Conservation (phyloP, 2,329 filamentous ascomycete species). For the Aspergillus bombycis region DNA sequence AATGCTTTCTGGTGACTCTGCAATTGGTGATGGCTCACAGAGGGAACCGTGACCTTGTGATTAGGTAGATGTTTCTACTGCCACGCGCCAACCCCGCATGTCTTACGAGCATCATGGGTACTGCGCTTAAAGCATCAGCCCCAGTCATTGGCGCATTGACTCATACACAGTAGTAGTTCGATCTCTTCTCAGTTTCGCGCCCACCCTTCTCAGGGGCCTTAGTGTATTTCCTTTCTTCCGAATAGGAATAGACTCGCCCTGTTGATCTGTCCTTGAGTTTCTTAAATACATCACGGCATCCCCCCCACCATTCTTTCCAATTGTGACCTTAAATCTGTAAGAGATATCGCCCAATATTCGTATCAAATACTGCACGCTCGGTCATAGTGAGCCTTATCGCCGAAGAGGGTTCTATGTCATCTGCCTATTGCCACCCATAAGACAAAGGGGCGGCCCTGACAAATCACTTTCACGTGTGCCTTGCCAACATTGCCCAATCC, state of each 20-base stretch:
- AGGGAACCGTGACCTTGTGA: background rate
- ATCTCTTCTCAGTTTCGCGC: constrained; percentile 7
- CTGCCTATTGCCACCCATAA: constrained; percentile 27
- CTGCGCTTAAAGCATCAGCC: constrained; percentile 18
- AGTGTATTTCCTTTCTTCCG: background rate
- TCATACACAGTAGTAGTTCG: constrained; percentile 19
- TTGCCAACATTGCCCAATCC: constrained; percentile 20
- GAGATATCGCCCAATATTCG: background rate
- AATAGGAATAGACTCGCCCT: constrained; percentile 1
- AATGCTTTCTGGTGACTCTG: constrained; percentile 1
- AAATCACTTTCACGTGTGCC: constrained; percentile 31
- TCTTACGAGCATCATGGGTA: constrained; percentile 23
- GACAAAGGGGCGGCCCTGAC: constrained; percentile 29
- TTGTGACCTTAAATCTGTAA: background rate
- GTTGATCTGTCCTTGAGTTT: background rate
- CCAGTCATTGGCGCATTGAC: constrained; percentile 26
- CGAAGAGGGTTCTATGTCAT: constrained; percentile 18
- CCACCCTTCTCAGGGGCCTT: constrained; percentile 1
- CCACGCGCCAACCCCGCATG: constrained; percentile 31
- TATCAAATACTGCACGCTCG: background rate
- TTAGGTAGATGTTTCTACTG: constrained; percentile 15
- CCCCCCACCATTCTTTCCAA: background rate
- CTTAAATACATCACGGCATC: constrained; percentile 2
- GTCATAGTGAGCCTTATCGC: constrained; percentile 26
- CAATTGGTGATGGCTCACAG: constrained; percentile 12